phyloP scores from a whole-genome alignment of 345 rosid species.

The Aquilaria sinensis region DNA sequence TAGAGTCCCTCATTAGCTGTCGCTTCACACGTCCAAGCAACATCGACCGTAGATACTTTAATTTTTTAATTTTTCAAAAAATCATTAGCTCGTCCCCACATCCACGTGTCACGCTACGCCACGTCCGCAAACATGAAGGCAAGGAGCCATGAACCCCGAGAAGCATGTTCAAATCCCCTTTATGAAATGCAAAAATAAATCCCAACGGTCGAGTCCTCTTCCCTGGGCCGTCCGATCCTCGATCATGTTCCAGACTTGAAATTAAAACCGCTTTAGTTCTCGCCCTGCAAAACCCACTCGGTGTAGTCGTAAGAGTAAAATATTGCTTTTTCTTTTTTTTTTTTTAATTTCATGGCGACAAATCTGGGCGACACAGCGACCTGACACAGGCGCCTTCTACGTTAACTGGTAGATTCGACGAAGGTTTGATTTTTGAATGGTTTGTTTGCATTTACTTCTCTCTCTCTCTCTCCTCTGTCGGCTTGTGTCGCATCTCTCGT shows the following conservation, averaged over 20 bases:
- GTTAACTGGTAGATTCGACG: slow-evolving; percentile 10
- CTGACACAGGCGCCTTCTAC: slow-evolving; percentile 41
- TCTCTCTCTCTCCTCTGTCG: slow-evolving; percentile 12
- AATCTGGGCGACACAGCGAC: slow-evolving; percentile 26
- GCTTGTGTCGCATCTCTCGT: slow-evolving; percentile 6
- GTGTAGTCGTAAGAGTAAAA: neutral
- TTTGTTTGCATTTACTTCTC: slow-evolving; percentile 8
- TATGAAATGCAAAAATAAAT: slow-evolving; percentile 14
- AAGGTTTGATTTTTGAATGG: slow-evolving; percentile 43
- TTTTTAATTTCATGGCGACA: slow-evolving; percentile 2
- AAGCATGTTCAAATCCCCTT: slow-evolving; percentile 27
- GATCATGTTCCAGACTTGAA: slow-evolving; percentile 19
- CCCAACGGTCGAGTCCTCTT: slow-evolving; percentile 39
- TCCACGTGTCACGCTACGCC: slow-evolving; percentile 28
- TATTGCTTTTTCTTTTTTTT: neutral
- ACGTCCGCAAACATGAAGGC: slow-evolving; percentile 22
- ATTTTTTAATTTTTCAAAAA: neutral
- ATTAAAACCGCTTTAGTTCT: slow-evolving; percentile 2
- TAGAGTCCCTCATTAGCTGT: neutral
- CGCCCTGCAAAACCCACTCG: neutral
- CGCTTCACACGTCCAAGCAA: slow-evolving; percentile 10
- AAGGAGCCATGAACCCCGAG: neutral
- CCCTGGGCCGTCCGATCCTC: slow-evolving; percentile 32
- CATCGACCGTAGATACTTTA: neutral
- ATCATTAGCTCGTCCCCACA: neutral